Percentiles rank a stretch among this genome's conserved stretches.
Conservation (phyloP, 805 yeast species). For the Jamesozyma piceae region DNA sequence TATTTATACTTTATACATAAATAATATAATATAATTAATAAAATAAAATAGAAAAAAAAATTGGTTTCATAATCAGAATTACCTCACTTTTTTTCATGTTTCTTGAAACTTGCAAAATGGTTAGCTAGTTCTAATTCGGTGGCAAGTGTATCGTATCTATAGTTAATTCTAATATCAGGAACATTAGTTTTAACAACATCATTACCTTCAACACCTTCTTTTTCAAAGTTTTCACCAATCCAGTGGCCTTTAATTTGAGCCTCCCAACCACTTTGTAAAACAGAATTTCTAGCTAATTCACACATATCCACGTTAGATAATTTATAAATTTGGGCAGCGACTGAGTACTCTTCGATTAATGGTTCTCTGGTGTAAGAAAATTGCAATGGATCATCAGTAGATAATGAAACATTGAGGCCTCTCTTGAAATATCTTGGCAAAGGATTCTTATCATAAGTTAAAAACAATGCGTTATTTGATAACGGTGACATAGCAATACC, state of each 20-base stretch:
- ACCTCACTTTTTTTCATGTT: slow-evolving; percentile 1
- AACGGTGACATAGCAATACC: slow-evolving; percentile 98
- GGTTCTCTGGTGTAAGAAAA: slow-evolving; percentile 97
- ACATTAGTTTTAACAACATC: slow-evolving; percentile 92
- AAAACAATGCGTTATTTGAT: slow-evolving; percentile 89
- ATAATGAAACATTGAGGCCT: slow-evolving; percentile 87
- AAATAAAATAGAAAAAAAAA: too few species aligned
- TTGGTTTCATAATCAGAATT: too few species aligned
- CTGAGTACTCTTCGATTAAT: slow-evolving; percentile 92
- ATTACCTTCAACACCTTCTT: slow-evolving; percentile 66
- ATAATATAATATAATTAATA: too few species aligned
- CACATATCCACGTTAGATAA: slow-evolving; percentile 94
- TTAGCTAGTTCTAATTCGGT: slow-evolving; percentile 63
- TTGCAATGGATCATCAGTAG: slow-evolving; percentile 96
- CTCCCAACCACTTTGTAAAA: slow-evolving; percentile 91
- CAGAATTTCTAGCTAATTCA: slow-evolving; percentile 90
- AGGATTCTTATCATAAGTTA: slow-evolving; percentile 95
- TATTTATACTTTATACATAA: too few species aligned
- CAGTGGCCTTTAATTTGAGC: slow-evolving; percentile 78
- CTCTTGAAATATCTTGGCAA: slow-evolving; percentile 82
- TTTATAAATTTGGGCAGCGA: slow-evolving; percentile 95
- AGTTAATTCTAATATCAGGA: slow-evolving; percentile 78
- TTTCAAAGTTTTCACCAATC: slow-evolving; percentile 62
- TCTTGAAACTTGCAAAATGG: slow-evolving; percentile 37
- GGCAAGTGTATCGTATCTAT: slow-evolving; percentile 69